Base-by-base conservation (phyloP, 805 yeast genomes). In the Spathaspora arborariae region DNA sequence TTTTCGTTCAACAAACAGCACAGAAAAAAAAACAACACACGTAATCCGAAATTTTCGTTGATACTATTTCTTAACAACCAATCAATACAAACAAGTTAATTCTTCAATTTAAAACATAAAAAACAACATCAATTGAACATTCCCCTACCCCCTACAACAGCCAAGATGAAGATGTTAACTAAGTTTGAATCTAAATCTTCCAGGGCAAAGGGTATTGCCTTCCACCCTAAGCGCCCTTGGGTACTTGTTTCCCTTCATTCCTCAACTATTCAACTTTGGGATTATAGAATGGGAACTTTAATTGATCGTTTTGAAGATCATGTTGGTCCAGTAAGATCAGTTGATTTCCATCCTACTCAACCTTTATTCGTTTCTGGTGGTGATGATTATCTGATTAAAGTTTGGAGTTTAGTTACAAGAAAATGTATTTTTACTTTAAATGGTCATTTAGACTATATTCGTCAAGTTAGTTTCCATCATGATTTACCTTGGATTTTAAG, bases 181-280 rank as follows among this genome's bases (percentile, higher is more conserved):
- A 64, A 88, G 84, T 92, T 92, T 68, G 97, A 95, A 74, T 91
- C 98, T 62, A 89, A 94, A 79, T 89, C 97, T 53, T 88, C 97
- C 49, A 79, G 98, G 78, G 96, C 98, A 50, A 90, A 94, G 71
- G 96, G 97, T 55, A 88, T 94, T 63, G 97, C 99, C 48, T 90
- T 94, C 72, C 97, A 95, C 70, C 97, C 98, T 45, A 83, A 83
- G 55, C 76, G 94, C 66, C 97, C 99, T 49, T 94, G 97, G 97
- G 88, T 90, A 50, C 76, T 94, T 57, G 98, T 91, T 27, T 90
- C 98, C 6, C 77, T 95, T 51, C 94, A 92, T 67, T 88, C 97
- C 21, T 89, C 97, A n/a, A 90, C 97, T n/a, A 92, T 94, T 64
- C 99, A 95, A 68, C 77, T 94, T 53, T 94, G 99, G 99, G 99